Base-by-base conservation (phyloP, 2,329 filamentous ascomycete genomes). In the Botrytis paeoniae region DNA sequence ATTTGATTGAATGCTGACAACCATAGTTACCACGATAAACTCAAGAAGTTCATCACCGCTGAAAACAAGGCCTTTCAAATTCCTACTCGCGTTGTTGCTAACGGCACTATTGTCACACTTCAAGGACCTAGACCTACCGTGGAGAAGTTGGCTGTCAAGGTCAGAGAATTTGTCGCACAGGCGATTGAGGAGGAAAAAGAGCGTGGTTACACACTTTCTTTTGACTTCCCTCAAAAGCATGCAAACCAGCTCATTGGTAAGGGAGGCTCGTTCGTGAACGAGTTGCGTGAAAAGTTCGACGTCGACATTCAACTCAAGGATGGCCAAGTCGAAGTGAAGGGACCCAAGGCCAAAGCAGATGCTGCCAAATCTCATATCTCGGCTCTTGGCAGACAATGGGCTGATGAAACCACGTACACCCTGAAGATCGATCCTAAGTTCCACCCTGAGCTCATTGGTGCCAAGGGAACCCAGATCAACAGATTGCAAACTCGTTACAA, bases 221-320 rank as follows among this genome's bases (percentile, higher is more conserved):
- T 98, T 77, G 94, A 97, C 76, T 99, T 97, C 85, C 95, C 95
- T 12, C 93, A 97, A 81, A 97, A 97, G 83, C 97, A 90, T 80
- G 94, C 95, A 76, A 97, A 97, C 82, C 92, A 97, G 81, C 88
- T 92, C 3, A 91, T 91, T 78, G 90, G 90, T 70, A 91, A 91
- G 82, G 87, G 88, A 68, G 90, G 89, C 29, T 89, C 88, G 82
- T 87, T 90, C 80, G 90, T 92, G 78, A 86, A 86, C 71, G 89
- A 91, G 78, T 83, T 92, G 54, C 86, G 89, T 64, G 90, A 92
- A 75, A 88, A 88, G 75, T 91, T 91, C 74, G 89, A 91, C 74
- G 90, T 92, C 8, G 89, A 91, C 73, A 91, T 99, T 75, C 94
- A 98, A 83, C 92, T 98, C 57, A 91, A 97, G 77, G 93, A 98